These are phyloP conservation scores for Tuber calosporum DNA, from an alignment of 495 filamentous ascomycete genomes.

Conservation along the genomic window DNA sequence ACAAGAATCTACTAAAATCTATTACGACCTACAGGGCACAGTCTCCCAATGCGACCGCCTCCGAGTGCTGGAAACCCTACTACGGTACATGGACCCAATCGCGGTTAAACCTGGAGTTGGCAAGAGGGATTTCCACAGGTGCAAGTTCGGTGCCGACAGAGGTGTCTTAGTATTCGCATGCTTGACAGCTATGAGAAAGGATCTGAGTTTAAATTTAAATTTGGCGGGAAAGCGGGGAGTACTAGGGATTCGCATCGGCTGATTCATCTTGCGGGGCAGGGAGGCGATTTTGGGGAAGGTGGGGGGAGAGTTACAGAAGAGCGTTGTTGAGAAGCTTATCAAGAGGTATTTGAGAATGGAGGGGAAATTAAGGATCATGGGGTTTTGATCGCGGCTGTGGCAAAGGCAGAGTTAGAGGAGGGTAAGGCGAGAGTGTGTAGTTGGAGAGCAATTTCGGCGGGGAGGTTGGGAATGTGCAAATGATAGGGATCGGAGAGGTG, in stretches of 20 bases:
- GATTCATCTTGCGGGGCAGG: slow-evolving; percentile 60
- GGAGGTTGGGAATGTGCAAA: slow-evolving; percentile 55
- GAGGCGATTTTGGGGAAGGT: slow-evolving; percentile 51
- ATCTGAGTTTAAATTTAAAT: slow-evolving; percentile 63
- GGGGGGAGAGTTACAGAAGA: slow-evolving; percentile 52
- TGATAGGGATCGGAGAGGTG: slow-evolving; percentile 59
- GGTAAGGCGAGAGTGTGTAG: slow-evolving; percentile 55
- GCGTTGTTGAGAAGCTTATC: slow-evolving; percentile 63
- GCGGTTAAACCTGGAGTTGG: slow-evolving; percentile 53
- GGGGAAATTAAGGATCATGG: slow-evolving; percentile 64
- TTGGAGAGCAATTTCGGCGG: slow-evolving; percentile 58
- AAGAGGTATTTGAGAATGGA: slow-evolving; percentile 64
- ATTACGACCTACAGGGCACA: slow-evolving; percentile 57
- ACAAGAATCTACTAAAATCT: slow-evolving; percentile 61
- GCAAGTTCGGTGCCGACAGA: slow-evolving; percentile 57
- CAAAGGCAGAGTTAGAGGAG: slow-evolving; percentile 57
- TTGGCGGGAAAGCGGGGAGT: slow-evolving; percentile 66
- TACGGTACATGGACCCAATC: slow-evolving; percentile 63
- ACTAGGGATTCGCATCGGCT: slow-evolving; percentile 71
- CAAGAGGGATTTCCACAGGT: slow-evolving; percentile 51
- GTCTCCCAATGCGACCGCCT: slow-evolving; percentile 64
- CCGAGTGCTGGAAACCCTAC: slow-evolving; percentile 66
- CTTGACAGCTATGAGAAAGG: slow-evolving; percentile 53
- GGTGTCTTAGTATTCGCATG: slow-evolving; percentile 52
- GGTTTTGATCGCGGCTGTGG: slow-evolving; percentile 55